A percentile compares a stretch with the other conserved stretches of the same genome.
phyloP scores from a whole-genome alignment of 2,329 filamentous ascomycete species.

The Curvularia sp. region DNA sequence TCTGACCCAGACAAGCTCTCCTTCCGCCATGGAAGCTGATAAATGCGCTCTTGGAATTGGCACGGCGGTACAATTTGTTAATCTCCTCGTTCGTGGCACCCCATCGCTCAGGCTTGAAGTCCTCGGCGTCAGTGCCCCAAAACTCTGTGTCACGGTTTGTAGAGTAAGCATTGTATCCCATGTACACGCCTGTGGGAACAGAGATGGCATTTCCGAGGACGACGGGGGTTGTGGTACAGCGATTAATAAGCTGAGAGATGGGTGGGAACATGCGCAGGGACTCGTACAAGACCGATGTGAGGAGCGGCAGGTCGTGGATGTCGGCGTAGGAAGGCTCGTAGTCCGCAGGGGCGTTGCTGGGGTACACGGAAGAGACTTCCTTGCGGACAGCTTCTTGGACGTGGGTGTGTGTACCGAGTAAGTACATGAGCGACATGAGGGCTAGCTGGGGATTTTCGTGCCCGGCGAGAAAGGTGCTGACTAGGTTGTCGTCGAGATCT shows the following conservation, averaged over 20 bases:
- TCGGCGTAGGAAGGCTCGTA: conserved; percentile 30
- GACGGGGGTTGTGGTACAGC: conserved; percentile 44
- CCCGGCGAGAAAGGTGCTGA: conserved; percentile 37
- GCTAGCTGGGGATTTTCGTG: conserved; percentile 39
- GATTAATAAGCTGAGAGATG: conserved; percentile 59
- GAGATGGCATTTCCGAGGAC: conserved; percentile 30
- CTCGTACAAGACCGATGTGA: conserved; percentile 57
- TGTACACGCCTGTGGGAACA: conserved; percentile 32
- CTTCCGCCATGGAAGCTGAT: conserved; percentile 54
- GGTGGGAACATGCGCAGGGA: conserved; percentile 58
- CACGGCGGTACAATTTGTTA: conserved; percentile 45
- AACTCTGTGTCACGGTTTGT: conserved; percentile 36
- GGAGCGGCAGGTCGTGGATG: conserved; percentile 50
- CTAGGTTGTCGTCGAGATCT: conserved; percentile 36
- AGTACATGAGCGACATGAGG: conserved; percentile 37
- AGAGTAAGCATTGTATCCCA: conserved; percentile 40
- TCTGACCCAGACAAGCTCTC: conserved; percentile 53
- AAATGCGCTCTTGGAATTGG: conserved; percentile 50
- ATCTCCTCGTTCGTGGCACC: conserved; percentile 48
- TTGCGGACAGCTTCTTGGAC: conserved; percentile 30
- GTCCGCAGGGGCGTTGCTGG: conserved; percentile 19
- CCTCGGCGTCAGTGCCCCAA: conserved; percentile 40
- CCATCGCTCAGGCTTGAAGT: conserved; percentile 53
- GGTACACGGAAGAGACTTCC: conserved; percentile 28
- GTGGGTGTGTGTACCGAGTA: conserved; percentile 29